Evolutionary conservation across 1,284 basidiomycete genomes (phyloP), one percentile per base, ranked within the genome.

Genomic region (Ustilago crameri): DNA sequence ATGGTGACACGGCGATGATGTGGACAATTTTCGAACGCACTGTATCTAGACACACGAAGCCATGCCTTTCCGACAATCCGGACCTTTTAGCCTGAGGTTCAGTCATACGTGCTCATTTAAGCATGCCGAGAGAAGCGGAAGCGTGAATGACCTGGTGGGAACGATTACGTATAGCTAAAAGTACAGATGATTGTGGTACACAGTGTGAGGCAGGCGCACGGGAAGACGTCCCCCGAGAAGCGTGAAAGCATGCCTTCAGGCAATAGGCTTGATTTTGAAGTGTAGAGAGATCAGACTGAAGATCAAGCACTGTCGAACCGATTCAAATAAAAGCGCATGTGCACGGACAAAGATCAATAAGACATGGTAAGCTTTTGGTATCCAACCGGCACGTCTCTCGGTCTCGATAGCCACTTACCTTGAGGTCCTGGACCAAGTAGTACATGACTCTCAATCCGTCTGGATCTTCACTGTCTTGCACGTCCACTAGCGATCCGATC

Each of bases 211-310:
- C n/a, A n/a, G n/a, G n/a, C n/a, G n/a, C n/a, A n/a, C n/a, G n/a
- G n/a, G n/a, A n/a, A n/a, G n/a, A n/a, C n/a, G n/a, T n/a, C n/a
- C n/a, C n/a, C n/a, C n/a, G n/a, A n/a, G n/a, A n/a, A n/a, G n/a
- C n/a, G n/a, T n/a, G n/a, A n/a, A n/a, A n/a, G n/a, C n/a, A n/a
- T n/a, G n/a, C n/a, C n/a, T 51, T 48, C 32, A 73, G 12, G 56
- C 64, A 81, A 93, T 96, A 18, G 95, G 95, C 88, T 98, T 98
- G 88, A 98, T 98, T 87, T 98, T 98, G 90, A 98, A 98, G 87
- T 98, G 94, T 42, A 98, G 88, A 14, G 93, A 93, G 83, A 98
- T 98, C 71, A 98, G 88, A 18, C 95, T 96, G 85, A 98, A 97
- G 76, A 98, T 95, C 70, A 97, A 88, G 85, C 94, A 97, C 95